These are phyloP conservation scores for Halophytophthora batemanensis DNA, from an alignment of 352 stramenopile species.

Conservation along the genomic window DNA sequence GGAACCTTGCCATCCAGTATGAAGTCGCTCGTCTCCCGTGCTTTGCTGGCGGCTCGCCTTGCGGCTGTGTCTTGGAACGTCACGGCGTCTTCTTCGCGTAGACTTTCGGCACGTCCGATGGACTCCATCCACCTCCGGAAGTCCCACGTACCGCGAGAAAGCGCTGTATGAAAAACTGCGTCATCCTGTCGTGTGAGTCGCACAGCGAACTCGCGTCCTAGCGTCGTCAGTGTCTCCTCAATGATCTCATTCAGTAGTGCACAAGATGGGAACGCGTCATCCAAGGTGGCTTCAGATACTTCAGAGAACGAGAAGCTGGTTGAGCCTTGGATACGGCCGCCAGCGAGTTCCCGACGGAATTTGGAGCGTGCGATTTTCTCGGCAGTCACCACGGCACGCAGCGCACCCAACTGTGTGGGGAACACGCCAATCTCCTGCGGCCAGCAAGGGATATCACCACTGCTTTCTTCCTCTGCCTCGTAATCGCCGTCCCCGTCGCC, in stretches of 20 bases:
- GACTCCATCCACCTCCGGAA: conserved; percentile 40
- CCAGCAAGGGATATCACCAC: conserved; percentile 19
- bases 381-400: conserved; percentile 55
- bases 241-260: conserved; percentile 47
- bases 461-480: conserved; percentile 1
- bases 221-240: conserved; percentile 32
- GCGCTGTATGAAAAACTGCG: conserved; percentile 28
- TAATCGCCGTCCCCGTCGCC: conserved; percentile 7
- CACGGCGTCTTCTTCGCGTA: conserved; percentile 49
- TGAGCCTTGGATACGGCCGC: conserved; percentile 21
- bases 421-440: conserved; percentile 51
- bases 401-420: conserved; percentile 45
- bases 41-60: neutral
- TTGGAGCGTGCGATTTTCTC: conserved; percentile 50
- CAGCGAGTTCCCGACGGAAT: conserved; percentile 44
- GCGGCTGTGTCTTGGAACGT: conserved; percentile 13
- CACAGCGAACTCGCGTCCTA: conserved; percentile 40
- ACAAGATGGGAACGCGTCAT: conserved; percentile 35
- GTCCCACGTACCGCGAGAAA: conserved; percentile 38
- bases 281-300: neutral
- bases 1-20: conserved; percentile 2
- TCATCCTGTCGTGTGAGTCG: conserved; percentile 41
- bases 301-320: conserved; percentile 1
- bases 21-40: conserved; percentile 3
- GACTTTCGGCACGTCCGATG: conserved; percentile 34